These are phyloP conservation scores for Apiospora aurea DNA, from an alignment of 2,329 filamentous ascomycete genomes.

Conservation along the genomic window DNA sequence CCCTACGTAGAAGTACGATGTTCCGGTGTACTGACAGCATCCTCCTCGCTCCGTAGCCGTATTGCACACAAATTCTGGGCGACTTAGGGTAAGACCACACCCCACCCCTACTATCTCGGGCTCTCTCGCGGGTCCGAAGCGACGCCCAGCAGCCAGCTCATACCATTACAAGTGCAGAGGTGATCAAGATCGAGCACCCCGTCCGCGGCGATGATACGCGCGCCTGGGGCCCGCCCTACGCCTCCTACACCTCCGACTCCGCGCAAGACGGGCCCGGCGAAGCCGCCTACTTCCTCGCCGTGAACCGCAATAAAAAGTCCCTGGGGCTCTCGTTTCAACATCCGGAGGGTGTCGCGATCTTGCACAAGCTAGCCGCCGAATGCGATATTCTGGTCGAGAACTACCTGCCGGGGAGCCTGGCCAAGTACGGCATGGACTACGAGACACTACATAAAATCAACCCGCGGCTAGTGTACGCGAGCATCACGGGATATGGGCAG, in stretches of 20 bases:
- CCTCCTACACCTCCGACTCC: constrained; percentile 71
- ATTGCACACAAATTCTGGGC: constrained; percentile 95
- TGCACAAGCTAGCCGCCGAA: constrained; percentile 83
- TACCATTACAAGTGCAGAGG: constrained; percentile 73
- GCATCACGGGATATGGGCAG: constrained; percentile 96
- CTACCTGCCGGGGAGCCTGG: constrained; percentile 87
- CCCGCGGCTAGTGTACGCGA: constrained; percentile 88
- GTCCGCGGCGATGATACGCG: constrained; percentile 90
- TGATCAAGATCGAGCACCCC: constrained; percentile 98
- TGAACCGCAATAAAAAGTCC: constrained; percentile 98
- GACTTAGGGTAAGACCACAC: constrained; percentile 80
- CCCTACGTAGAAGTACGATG: constrained; percentile 23
- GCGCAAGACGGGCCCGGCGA: constrained; percentile 77
- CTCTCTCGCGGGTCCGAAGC: constrained; percentile 13
- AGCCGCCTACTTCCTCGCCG: constrained; percentile 91
- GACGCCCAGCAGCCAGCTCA: constrained; percentile 38
- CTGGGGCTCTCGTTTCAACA: constrained; percentile 91
- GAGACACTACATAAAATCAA: constrained; percentile 82
- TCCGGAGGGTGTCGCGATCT: constrained; percentile 80
- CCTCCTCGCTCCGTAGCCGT: constrained; percentile 67
- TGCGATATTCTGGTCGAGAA: constrained; percentile 97
- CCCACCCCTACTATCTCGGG: constrained; percentile 4
- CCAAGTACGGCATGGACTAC: constrained; percentile 93
- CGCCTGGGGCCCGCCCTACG: constrained; percentile 96
- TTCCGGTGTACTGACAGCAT: constrained; percentile 24